Conservation (phyloP, 2,329 filamentous ascomycete species). For the Colletotrichum higginsianum region DNA sequence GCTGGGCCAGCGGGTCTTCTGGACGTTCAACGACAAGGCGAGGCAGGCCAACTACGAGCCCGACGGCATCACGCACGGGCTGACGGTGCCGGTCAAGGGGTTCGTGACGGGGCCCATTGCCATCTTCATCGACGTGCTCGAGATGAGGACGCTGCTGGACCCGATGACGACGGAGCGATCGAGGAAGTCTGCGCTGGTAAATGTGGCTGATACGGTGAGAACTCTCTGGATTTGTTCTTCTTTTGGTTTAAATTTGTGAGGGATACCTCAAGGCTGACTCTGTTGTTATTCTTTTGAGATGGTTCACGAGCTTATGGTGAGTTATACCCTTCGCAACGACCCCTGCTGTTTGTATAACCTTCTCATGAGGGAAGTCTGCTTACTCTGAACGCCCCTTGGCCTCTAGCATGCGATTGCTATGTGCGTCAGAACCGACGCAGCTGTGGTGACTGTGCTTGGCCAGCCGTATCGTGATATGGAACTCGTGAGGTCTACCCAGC, state of each 20-base stretch:
- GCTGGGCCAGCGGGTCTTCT: neutral
- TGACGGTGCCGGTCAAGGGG: neutral
- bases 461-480: neutral
- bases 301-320: conserved; percentile 16
- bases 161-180: conserved; percentile 3
- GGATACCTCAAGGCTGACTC: neutral
- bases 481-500: neutral
- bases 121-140: neutral
- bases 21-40: conserved; percentile 20
- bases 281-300: neutral
- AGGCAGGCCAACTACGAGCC: neutral
- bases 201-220: conserved; percentile 3
- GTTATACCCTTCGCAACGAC: neutral
- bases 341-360: no score
- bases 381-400: neutral
- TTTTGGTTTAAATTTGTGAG: neutral
- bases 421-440: neutral
- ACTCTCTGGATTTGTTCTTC: no score
- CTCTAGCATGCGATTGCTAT: neutral
- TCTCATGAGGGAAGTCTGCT: neutral
- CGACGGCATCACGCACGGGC: neutral
- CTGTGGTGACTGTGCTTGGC: neutral
- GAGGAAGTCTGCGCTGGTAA: conserved; percentile 1
- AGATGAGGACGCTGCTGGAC: neutral
- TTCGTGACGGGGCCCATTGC: neutral